Percentiles rank a stretch among this genome's conserved stretches.
Conservation (phyloP, 1,139 yeast genomes). For the Saccharomycopsis hybrid region DNA sequence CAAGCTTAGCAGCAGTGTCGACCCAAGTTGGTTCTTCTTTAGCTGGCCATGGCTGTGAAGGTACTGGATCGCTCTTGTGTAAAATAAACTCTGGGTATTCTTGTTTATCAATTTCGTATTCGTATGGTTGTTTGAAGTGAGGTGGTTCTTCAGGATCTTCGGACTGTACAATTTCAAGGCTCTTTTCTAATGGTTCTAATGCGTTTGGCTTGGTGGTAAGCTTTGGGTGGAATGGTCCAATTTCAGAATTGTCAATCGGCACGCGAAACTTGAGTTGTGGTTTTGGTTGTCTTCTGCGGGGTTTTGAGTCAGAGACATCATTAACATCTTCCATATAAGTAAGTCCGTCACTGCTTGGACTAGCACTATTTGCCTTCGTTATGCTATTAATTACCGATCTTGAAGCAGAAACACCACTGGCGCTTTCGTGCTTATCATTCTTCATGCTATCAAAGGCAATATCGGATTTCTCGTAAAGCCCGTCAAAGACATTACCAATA, state of each 20-base stretch:
- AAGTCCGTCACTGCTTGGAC: neutral
- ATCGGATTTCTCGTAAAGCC: constrained; percentile 69
- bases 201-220: constrained; percentile 68
- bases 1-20: constrained; percentile 47
- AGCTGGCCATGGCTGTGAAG: constrained; percentile 58
- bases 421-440: constrained; percentile 25
- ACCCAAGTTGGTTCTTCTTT: constrained; percentile 65
- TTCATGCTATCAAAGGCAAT: constrained; percentile 47
- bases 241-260: constrained; percentile 62
- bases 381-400: constrained; percentile 14
- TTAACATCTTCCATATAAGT: constrained; percentile 14
- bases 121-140: constrained; percentile 79
- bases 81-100: constrained; percentile 62
- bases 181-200: constrained; percentile 47
- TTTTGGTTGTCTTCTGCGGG: constrained; percentile 41
- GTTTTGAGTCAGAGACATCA: constrained; percentile 10
- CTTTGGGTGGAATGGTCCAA: constrained; percentile 70
- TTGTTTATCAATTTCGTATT: constrained; percentile 61
- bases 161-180: constrained; percentile 37
- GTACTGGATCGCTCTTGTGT: constrained; percentile 42
- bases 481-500: constrained; percentile 58
- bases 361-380: neutral
- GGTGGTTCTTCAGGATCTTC: constrained; percentile 41
- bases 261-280: constrained; percentile 64
- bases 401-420: constrained; percentile 47